A percentile compares a stretch with the other conserved stretches of the same genome.
Conservation (phyloP, 768 basidiomycete genomes). For the Sistotremastrum suecicum region DNA sequence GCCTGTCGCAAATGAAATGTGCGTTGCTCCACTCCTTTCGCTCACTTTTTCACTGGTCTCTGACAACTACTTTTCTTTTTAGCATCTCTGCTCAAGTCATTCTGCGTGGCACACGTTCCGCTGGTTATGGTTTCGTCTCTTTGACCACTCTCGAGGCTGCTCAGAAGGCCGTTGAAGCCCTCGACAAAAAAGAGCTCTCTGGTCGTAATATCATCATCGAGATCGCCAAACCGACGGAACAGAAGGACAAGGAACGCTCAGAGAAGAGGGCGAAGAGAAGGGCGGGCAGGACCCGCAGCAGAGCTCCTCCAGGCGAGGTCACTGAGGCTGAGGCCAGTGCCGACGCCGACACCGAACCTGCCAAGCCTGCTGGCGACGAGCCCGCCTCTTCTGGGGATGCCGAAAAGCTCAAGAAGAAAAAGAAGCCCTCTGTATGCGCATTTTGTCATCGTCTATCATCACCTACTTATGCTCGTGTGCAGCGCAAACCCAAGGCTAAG, state of each 20-base stretch:
- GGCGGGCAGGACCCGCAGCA: conserved; percentile 75
- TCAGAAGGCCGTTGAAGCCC: conserved; percentile 69
- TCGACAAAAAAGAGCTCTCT: conserved; percentile 82
- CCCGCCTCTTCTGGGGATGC: conserved; percentile 38
- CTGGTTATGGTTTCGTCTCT: conserved; percentile 90
- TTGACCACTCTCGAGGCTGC: conserved; percentile 70
- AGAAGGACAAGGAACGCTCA: conserved; percentile 74
- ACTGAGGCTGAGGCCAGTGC: conserved; percentile 83
- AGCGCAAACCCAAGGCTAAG: conserved; percentile 20
- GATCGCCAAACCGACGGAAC: conserved; percentile 81
- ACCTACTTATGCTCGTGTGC: conserved; percentile 12
- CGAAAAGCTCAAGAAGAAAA: conserved; percentile 63
- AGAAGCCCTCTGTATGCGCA: conserved; percentile 24
- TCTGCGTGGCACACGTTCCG: conserved; percentile 69
- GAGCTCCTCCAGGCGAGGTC: conserved; percentile 79
- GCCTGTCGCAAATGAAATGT: conserved; percentile 81
- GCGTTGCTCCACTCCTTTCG: conserved; percentile 21
- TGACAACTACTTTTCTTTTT: conserved; percentile 7
- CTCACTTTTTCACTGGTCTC: conserved; percentile 2
- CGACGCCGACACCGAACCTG: conserved; percentile 22
- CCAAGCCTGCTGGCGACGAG: conserved; percentile 37
- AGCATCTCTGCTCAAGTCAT: conserved; percentile 81
- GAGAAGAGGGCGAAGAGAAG: conserved; percentile 68
- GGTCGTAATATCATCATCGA: conserved; percentile 83
- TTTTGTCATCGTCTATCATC: conserved; percentile 11